Conservation (phyloP, 2,329 filamentous ascomycete species). For the Diaporthe sp. region DNA sequence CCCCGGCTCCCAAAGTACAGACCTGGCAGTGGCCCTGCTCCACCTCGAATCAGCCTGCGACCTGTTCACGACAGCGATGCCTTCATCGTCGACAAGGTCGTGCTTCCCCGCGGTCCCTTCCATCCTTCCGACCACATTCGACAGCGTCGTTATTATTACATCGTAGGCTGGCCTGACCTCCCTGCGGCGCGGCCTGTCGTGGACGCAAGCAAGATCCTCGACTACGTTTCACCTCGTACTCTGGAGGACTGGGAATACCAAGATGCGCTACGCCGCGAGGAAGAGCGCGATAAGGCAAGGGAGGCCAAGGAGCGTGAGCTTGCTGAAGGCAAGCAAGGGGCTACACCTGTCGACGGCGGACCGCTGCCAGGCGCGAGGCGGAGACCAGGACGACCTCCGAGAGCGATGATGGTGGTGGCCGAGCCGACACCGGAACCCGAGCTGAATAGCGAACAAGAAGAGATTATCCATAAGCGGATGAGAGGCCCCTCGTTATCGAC, state of each 20-base stretch:
- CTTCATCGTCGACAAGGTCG: slow-evolving; percentile 69
- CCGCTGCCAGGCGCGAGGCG: slow-evolving; percentile 15
- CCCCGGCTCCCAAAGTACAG: slow-evolving; percentile 55
- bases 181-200: slow-evolving; percentile 64
- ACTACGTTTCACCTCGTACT: slow-evolving; percentile 70
- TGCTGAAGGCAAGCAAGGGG: neutral
- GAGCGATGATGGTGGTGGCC: slow-evolving; percentile 15
- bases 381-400: slow-evolving; percentile 40
- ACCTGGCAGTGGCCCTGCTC: slow-evolving; percentile 62
- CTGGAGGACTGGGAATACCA: slow-evolving; percentile 71
- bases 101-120: slow-evolving; percentile 55
- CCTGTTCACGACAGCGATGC: slow-evolving; percentile 66
- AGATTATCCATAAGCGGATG: slow-evolving; percentile 47
- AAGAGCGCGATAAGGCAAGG: slow-evolving; percentile 50
- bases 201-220: slow-evolving; percentile 62
- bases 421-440: slow-evolving; percentile 32
- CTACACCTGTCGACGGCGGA: neutral
- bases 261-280: slow-evolving; percentile 59
- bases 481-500: slow-evolving; percentile 57
- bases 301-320: slow-evolving; percentile 36
- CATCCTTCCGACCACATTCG: slow-evolving; percentile 48
- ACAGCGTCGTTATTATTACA: slow-evolving; percentile 65
- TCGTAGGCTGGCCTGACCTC: slow-evolving; percentile 68
- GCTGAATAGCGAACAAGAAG: slow-evolving; percentile 45
- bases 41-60: slow-evolving; percentile 62